Base-by-base conservation (phyloP, 2,329 filamentous ascomycete genomes). In the Dothideomycetidae sp. region DNA sequence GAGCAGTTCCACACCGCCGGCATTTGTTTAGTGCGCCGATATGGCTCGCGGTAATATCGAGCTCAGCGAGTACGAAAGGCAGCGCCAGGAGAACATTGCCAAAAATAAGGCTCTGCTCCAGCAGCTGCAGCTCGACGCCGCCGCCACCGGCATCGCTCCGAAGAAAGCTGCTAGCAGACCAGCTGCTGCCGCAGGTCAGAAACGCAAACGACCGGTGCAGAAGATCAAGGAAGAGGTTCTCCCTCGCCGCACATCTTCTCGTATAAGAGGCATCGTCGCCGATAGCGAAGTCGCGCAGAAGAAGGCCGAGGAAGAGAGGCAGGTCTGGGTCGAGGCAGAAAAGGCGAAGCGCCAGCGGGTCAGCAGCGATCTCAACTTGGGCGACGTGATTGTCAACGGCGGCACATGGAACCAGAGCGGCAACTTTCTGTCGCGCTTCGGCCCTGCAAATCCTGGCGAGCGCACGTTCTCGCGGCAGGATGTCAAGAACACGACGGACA, bases 381-480 rank as follows among this genome's bases (percentile, higher is more conserved):
- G 71, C 11, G 80, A 90, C 49, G 79, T 93, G 42, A 66, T 81
- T 4, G 78, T 93, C 1, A 81, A 81, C 23, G 85, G 86, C 0
- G 78, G 78, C 7, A 49, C 45, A 46, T 90, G 78, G 70, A 71
- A 79, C 32, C 68, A 66, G 16, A 75, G 72, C 9, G 65, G 77
- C 11, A 76, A 76, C 13, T 76, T 84, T 34, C 57, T 84, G 3
- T 67, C 69, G 1, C 71, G 71, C 42, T 64, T 86, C 70, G 52
- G 82, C 70, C 69, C 72, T 13, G 83, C 85, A 1, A 75, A 81
- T 46, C 84, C 85, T 0, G 83, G 88, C 33, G 70, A 84, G 37
- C 68, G 84, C 13, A 96, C 88, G 0, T 96, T 96, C 52, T 78
- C 74, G 0, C 75, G 81, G n/a, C 76, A 86, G 1, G 81, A 93